Conservation (phyloP, 2,329 filamentous ascomycete species). For the Neopestalotiopsis sp. region DNA sequence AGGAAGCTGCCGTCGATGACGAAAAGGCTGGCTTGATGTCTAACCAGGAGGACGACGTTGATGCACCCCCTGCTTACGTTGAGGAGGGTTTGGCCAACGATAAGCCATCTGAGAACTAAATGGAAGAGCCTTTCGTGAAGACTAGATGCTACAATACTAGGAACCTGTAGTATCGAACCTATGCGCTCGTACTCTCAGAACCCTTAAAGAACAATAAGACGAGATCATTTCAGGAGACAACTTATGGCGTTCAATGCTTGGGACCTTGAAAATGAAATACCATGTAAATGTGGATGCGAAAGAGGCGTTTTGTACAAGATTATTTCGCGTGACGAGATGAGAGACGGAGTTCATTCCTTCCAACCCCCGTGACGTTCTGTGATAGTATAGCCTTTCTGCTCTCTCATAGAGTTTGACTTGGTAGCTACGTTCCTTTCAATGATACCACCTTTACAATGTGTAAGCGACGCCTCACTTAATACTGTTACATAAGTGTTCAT, state of each 20-base stretch:
- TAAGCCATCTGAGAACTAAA: conserved; percentile 35
- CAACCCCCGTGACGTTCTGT: neutral
- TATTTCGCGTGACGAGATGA: neutral
- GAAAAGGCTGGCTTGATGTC: conserved; percentile 59
- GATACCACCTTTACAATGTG: conserved; percentile 3
- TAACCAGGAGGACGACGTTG: conserved; percentile 39
- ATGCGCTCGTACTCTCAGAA: neutral
- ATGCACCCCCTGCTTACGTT: conserved; percentile 36
- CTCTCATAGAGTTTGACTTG: neutral
- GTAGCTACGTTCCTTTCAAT: conserved; percentile 18
- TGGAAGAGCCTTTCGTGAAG: conserved; percentile 21
- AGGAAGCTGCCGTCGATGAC: conserved; percentile 46
- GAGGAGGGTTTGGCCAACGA: conserved; percentile 31
- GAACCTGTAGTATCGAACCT: neutral
- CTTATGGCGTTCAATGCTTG: neutral
- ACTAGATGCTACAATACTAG: neutral
- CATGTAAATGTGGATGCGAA: neutral
- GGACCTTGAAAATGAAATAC: neutral
- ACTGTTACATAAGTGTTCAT: neutral
- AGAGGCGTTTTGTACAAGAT: neutral
- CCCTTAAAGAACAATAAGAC: neutral
- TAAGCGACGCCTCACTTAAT: neutral
- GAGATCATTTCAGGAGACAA: neutral
- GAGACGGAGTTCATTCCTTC: conserved; percentile 15
- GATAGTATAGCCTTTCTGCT: neutral